Conservation (phyloP, 495 filamentous ascomycete genomes). For the Cercophora samala region DNA sequence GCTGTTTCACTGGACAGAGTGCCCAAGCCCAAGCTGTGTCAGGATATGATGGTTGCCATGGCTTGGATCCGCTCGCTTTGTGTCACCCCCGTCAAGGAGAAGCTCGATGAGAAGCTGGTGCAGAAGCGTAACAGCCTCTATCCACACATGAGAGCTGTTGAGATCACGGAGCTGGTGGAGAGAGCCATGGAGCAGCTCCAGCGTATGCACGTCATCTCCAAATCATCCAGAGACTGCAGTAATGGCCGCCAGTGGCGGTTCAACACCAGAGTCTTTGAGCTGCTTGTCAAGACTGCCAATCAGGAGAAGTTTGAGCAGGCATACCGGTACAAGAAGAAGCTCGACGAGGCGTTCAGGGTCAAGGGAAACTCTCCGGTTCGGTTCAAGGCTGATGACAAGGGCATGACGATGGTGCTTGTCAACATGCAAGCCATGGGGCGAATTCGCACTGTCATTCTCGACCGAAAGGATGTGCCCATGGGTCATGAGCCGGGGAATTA, state of each 20-base stretch:
- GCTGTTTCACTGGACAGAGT: constrained; percentile 22
- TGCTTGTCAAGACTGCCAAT: constrained; percentile 48
- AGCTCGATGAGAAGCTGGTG: constrained; percentile 36
- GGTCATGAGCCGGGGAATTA: constrained; percentile 72
- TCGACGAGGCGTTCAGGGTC: constrained; percentile 54
- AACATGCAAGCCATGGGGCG: constrained; percentile 63
- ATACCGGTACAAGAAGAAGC: constrained; percentile 53
- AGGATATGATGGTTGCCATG: constrained; percentile 28
- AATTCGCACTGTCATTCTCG: constrained; percentile 52
- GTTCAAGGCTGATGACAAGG: constrained; percentile 53
- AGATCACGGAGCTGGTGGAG: constrained; percentile 45
- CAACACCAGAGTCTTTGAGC: constrained; percentile 52
- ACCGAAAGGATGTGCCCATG: constrained; percentile 64
- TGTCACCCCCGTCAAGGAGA: constrained; percentile 35
- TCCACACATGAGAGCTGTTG: constrained; percentile 30
- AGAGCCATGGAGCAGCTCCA: constrained; percentile 57
- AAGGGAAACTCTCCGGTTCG: constrained; percentile 33
- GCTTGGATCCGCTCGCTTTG: constrained; percentile 36
- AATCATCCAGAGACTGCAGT: constrained; percentile 52
- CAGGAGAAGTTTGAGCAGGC: constrained; percentile 51
- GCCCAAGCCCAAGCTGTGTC: neutral
- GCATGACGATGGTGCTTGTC: constrained; percentile 63
- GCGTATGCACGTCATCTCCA: constrained; percentile 56
- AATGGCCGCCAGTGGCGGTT: constrained; percentile 56
- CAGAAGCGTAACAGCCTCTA: constrained; percentile 37